Conservation (phyloP, 2,329 filamentous ascomycete species). For the Alternaria infectoria region DNA sequence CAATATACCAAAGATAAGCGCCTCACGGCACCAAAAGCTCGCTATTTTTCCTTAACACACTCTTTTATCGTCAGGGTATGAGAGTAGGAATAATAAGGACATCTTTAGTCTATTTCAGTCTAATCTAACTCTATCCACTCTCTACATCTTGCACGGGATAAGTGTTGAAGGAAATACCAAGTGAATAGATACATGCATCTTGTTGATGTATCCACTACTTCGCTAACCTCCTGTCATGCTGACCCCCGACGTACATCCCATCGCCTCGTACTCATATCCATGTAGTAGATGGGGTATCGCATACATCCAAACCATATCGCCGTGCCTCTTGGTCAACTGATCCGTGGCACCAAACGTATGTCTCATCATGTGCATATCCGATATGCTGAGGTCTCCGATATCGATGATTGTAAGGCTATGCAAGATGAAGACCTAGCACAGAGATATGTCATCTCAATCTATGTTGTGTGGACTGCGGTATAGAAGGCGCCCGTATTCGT, state of each 20-base stretch:
- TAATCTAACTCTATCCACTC: neutral
- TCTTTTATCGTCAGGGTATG: neutral
- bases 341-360: neutral
- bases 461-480: neutral
- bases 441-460: neutral
- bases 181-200: neutral
- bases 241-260: neutral
- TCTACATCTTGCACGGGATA: neutral
- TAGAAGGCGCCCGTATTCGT: neutral
- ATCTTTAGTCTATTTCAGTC: neutral
- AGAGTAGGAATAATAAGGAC: neutral
- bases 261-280: neutral
- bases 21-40: slow-evolving; percentile 9
- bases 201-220: neutral
- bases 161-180: too few species aligned
- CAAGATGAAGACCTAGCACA: neutral
- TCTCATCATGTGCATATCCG: neutral
- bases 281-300: neutral
- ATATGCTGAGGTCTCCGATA: neutral
- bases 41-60: neutral
- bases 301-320: neutral
- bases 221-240: neutral
- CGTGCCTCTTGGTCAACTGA: neutral
- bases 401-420: neutral
- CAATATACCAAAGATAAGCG: slow-evolving; percentile 14